Base-by-base conservation (phyloP, 192 early-diverging fungal genomes). In the Coemansia erecta region DNA sequence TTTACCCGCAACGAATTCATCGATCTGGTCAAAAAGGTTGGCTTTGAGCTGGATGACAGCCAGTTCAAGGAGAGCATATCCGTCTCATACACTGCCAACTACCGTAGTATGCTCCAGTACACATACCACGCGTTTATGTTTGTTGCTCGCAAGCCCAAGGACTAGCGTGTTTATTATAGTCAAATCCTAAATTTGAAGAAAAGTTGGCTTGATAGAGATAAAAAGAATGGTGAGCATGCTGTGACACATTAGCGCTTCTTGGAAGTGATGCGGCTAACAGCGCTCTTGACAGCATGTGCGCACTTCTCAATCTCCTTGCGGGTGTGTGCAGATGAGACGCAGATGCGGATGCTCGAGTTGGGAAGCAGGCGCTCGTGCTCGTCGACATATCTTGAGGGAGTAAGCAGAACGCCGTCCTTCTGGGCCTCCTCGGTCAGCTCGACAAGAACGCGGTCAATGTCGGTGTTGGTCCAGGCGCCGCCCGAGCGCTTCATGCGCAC, bases 301-400 rank as follows among this genome's bases (percentile, higher is more conserved):
- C 89, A 89, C 71, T 89, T 92, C 62, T 94, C 93, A 18, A 84
- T 83, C 53, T 97, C 96, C 71, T 92, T 91, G 67, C 84, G 84
- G 11, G 86, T 82, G 57, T 92, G 87, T 5, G 82, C 87, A 37
- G 87, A 83, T 8, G 85, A 86, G 8, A 92, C 83, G 46, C 85
- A 86, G 45, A 98, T 82, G 43, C 90, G 85, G 66, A 98, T 91
- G 67, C 87, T 92, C 9, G 96, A 88, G 60, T 81, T 80, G 7
- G 92, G 89, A 39, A 84, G 64, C 37, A 77, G 58, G 37, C 72
- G 73, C 80, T 98, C 96, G 61, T 98, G 96, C 35, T 76, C 82
- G 26, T 83, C 68, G 2, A 93, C 87, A 68, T 94, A 94, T 77
- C 90, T 94, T 14, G 94, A 93, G 21, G 91, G 81, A 0, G 89